Conservation (phyloP, 768 basidiomycete genomes). For the Lentinus tigrinus region DNA sequence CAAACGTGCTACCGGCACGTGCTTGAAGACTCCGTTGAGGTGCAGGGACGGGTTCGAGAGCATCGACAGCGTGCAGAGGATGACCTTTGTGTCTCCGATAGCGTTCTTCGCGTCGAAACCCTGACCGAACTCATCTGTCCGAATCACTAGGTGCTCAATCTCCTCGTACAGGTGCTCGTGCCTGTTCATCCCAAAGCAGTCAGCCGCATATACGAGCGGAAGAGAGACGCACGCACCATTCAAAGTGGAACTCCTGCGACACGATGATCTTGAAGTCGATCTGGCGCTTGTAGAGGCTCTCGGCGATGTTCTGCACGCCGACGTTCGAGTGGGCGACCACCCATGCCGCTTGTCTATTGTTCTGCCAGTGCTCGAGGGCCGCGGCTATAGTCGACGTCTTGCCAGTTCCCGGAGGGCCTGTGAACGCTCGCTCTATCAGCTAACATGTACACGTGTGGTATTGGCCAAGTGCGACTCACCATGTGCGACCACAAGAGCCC, state of each 20-base stretch:
- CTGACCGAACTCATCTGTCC: slow-evolving; percentile 32
- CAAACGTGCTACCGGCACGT: slow-evolving; percentile 36
- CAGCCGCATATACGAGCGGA: neutral
- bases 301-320: slow-evolving; percentile 83
- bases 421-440: neutral
- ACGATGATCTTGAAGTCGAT: slow-evolving; percentile 58
- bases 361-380: slow-evolving; percentile 20
- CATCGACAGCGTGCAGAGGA: slow-evolving; percentile 51
- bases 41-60: slow-evolving; percentile 30
- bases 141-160: slow-evolving; percentile 35
- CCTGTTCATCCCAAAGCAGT: slow-evolving; percentile 28
- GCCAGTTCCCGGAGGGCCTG: slow-evolving; percentile 43
- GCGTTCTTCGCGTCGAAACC: slow-evolving; percentile 18
- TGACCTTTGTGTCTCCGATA: slow-evolving; percentile 33
- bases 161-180: slow-evolving; percentile 49
- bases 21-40: slow-evolving; percentile 14
- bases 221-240: slow-evolving; percentile 22
- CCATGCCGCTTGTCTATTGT: slow-evolving; percentile 42
- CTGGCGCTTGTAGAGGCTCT: slow-evolving; percentile 54
- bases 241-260: slow-evolving; percentile 28
- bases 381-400: slow-evolving; percentile 46
- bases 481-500: slow-evolving; percentile 37
- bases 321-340: slow-evolving; percentile 81
- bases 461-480: slow-evolving; percentile 25
- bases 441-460: too few species aligned